A percentile compares a stretch with the other conserved stretches of the same genome.
These are phyloP conservation scores for Coffea humblotiana DNA, from an alignment of 305 asterid genomes.

Conservation along the genomic window DNA sequence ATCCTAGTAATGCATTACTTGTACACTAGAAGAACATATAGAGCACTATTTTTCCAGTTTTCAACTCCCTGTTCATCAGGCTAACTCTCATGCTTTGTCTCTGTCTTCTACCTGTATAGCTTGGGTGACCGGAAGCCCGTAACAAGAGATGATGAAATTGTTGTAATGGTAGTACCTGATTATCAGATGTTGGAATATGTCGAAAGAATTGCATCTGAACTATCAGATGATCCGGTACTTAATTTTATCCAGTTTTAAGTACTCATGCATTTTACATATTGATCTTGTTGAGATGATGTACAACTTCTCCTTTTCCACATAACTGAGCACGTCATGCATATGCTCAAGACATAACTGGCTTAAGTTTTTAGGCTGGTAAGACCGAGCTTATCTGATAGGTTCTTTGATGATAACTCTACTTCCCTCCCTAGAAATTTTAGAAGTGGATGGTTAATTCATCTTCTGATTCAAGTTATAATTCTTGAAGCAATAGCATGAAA, in stretches of 20 bases:
- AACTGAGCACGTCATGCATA: background rate
- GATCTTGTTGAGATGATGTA: background rate
- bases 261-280: background rate
- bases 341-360: background rate
- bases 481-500: background rate
- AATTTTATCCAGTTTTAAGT: background rate
- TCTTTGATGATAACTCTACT: background rate
- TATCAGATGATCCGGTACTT: conserved; percentile 81
- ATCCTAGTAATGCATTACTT: too few species aligned
- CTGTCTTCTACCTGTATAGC: conserved; percentile 42
- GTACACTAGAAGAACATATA: background rate
- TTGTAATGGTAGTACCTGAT: conserved; percentile 96
- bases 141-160: conserved; percentile 67
- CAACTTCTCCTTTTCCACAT: background rate
- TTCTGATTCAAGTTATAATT: too few species aligned
- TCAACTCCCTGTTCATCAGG: too few species aligned
- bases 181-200: conserved; percentile 91
- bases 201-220: conserved; percentile 71
- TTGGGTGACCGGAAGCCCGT: conserved; percentile 94
- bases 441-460: background rate
- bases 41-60: too few species aligned
- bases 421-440: background rate
- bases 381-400: background rate
- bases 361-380: background rate
- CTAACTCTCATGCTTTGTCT: conserved; percentile 18